Base-by-base conservation (phyloP, 169 alveolate genomes). In the Toxoplasma gondii region DNA sequence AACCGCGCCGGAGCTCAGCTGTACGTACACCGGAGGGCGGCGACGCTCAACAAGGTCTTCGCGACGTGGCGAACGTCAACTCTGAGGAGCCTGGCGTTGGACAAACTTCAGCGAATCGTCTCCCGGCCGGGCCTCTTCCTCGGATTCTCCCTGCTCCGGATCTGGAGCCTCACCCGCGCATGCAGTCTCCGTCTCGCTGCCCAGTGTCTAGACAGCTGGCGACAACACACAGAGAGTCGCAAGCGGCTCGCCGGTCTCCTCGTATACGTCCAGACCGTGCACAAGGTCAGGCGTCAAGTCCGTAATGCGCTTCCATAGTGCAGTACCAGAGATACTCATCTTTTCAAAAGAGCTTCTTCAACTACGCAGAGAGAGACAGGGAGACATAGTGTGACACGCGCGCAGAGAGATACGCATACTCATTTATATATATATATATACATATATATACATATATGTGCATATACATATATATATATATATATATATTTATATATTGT, bases 1-100 rank as follows among this genome's bases (percentile, higher is more conserved):
- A 78, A 38, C 86, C 86, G 86, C 45, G 86, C 45, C 19, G 86
- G 86, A n/a, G 49, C 49, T 78, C 86, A 78, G 86, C 86, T 78
- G 90, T 82, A 82, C 36, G 53, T 82, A 39, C 90, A 82, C 43
- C 90, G 67, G 38, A 82, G 5, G 39, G 41, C 36, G 34, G 38
- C 54, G 67, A 36, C 41, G n/a, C n/a, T 17, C 17, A 0, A 0
- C 44, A 19, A 39, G 24, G 39, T 44, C n/a, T 43, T 82, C 19
- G 36, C 90, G 39, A 10, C 41, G 44, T 82, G 90, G 90, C 9
- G 1, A 41, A 16, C 38, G 90, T 64, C 1, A 43, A 43, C 69
- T 9, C 41, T 19, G 67, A 38, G 64, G 67, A 22, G 90, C 27
- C 90, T 16, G 29, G 38, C 69, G 31, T 16, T 31, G 22, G 41